These are phyloP conservation scores for Collybia sordida DNA, from an alignment of 768 basidiomycete genomes.

Conservation along the genomic window DNA sequence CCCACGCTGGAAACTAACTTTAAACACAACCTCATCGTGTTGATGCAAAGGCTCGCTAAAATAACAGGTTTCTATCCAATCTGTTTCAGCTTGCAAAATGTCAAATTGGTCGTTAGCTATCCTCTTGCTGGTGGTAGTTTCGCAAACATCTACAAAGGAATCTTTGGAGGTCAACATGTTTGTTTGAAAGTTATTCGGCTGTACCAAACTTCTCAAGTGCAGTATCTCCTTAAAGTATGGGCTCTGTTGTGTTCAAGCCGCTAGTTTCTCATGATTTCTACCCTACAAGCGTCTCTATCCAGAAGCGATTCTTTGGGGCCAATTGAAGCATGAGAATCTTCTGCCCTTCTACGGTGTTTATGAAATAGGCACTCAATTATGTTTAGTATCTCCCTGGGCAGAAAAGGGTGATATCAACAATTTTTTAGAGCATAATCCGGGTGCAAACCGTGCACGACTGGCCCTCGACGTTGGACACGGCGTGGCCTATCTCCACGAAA, in stretches of 20 bases:
- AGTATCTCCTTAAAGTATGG: not conserved
- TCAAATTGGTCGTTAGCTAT: not conserved
- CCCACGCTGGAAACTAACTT: not conserved
- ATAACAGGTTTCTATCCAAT: slow-evolving; percentile 1
- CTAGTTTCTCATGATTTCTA: not conserved
- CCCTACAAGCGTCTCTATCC: slow-evolving; percentile 13
- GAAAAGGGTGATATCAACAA: slow-evolving; percentile 21
- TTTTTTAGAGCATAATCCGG: slow-evolving; percentile 24
- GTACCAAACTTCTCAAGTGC: not conserved
- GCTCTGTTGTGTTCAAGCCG: not conserved
- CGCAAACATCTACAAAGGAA: slow-evolving; percentile 7
- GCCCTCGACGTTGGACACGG: slow-evolving; percentile 25
- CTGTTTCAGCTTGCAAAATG: slow-evolving; percentile 2
- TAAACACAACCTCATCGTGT: slow-evolving; percentile 3
- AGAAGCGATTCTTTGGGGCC: slow-evolving; percentile 23
- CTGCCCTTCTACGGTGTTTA: slow-evolving; percentile 31
- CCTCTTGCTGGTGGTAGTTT: slow-evolving; percentile 8
- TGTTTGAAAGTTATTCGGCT: slow-evolving; percentile 3
- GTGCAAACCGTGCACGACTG: slow-evolving; percentile 23
- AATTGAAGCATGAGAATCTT: slow-evolving; percentile 27
- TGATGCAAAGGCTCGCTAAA: slow-evolving; percentile 2
- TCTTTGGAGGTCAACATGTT: not conserved
- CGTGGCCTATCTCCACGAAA: slow-evolving; percentile 24
- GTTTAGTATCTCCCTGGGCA: slow-evolving; percentile 31
- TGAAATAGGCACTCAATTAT: slow-evolving; percentile 16